Evolutionary conservation across 768 basidiomycete genomes (phyloP), one percentile per base, ranked within the genome.

Genomic region (Astraeus odoratus): DNA sequence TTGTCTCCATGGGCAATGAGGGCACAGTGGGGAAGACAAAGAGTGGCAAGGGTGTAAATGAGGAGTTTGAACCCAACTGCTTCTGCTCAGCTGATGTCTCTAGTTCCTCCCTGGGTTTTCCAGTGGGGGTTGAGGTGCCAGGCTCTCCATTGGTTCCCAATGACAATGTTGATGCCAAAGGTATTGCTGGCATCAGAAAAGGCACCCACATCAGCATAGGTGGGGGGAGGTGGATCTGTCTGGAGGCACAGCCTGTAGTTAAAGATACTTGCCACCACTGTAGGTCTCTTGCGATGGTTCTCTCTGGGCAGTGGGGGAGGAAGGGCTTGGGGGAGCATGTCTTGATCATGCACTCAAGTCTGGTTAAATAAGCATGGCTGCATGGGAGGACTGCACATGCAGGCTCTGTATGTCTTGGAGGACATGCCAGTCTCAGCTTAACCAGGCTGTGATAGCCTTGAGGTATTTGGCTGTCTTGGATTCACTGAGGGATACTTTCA

Each of bases 191-290:
- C 51, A 37, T 56, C 55, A 6, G 49, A 56, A 26, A 34, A 57
- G 0, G 46, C 49, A 0, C 13, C 10, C 8, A n/a, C n/a, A n/a
- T n/a, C n/a, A n/a, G n/a, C n/a, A n/a, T n/a, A n/a, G n/a, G n/a
- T n/a, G n/a, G n/a, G 16, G 47, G 35, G 18, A 15, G 33, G 10
- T 9, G 45, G 34, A 38, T 52, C 25, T 10, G 16, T 6, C 40
- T 34, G 25, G 20, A 22, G 30, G 6, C 22, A 42, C 1, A 41
- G 1, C 0, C 36, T 8, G 18, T 54, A 33, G 1, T 26, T 13
- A n/a, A n/a, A n/a, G n/a, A n/a, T 30, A 24, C 0, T 0, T 5
- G 4, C 70, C 70, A 72, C 71, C 71, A 74, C 0, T 20, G 1
- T 0, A 73, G 52, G 26, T 72, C 65, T 0, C 23, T 42, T 0